Percentiles rank a stretch among this genome's conserved stretches.
These are phyloP conservation scores for Rhizoclosmatium globosum DNA, from an alignment of 192 early-diverging fungal species.

Conservation along the genomic window DNA sequence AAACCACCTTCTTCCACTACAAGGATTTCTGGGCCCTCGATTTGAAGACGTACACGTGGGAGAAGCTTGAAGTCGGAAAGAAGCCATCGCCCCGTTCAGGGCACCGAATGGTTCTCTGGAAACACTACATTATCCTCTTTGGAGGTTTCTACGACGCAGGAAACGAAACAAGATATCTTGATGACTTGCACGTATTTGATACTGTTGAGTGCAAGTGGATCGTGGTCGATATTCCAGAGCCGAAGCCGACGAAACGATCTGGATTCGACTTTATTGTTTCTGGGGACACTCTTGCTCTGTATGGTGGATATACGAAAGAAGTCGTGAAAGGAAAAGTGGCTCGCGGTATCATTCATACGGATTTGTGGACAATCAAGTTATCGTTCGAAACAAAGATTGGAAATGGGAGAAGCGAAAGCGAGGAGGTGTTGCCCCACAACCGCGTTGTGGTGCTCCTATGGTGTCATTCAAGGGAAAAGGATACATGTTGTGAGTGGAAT, in stretches of 20 bases:
- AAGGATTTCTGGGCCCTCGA: conserved; percentile 81
- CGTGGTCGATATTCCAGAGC: conserved; percentile 52
- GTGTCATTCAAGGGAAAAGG: conserved; percentile 65
- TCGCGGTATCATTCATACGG: conserved; percentile 62
- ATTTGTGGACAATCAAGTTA: conserved; percentile 68
- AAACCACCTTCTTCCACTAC: conserved; percentile 73
- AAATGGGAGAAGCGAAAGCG: conserved; percentile 73
- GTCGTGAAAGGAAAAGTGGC: conserved; percentile 65
- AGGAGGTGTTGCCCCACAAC: conserved; percentile 47
- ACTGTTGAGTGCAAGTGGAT: conserved; percentile 66
- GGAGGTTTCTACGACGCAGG: conserved; percentile 69
- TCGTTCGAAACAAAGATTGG: conserved; percentile 60
- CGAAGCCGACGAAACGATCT: conserved; percentile 57
- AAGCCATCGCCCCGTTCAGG: conserved; percentile 63
- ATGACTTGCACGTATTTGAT: conserved; percentile 77
- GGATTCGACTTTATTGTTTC: conserved; percentile 69
- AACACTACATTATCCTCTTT: conserved; percentile 70
- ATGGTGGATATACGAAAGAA: conserved; percentile 76
- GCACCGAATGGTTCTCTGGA: conserved; percentile 72
- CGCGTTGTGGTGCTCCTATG: conserved; percentile 62
- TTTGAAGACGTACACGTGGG: conserved; percentile 72
- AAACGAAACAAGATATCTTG: conserved; percentile 54
- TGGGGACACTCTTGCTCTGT: conserved; percentile 63
- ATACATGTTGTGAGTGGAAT: conserved; percentile 55
- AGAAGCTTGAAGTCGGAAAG: conserved; percentile 65